A percentile compares a stretch with the other conserved stretches of the same genome.
These are phyloP conservation scores for Xylaria arbuscula DNA, from an alignment of 2,329 filamentous ascomycete genomes.

Conservation along the genomic window DNA sequence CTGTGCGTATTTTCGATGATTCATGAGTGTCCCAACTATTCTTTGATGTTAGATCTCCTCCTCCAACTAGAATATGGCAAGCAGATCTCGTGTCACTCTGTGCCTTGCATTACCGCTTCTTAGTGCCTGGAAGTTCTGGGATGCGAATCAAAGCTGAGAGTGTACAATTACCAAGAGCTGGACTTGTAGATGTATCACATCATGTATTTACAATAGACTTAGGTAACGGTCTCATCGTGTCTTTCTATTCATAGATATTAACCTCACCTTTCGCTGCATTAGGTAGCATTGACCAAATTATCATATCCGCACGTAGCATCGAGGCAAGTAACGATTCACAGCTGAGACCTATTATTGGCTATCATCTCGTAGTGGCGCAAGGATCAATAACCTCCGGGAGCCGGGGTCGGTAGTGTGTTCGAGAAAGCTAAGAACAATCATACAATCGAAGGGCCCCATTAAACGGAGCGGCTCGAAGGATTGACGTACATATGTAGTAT, in stretches of 20 bases:
- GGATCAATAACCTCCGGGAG: constrained; percentile 35
- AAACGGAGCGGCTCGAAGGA: constrained; percentile 32
- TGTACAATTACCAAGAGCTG: constrained; percentile 26
- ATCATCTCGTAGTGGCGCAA: constrained; percentile 31
- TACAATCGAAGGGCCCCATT: constrained; percentile 22
- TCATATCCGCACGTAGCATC: constrained; percentile 26
- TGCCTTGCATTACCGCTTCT: neutral
- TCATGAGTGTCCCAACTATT: neutral
- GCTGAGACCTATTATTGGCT: constrained; percentile 18
- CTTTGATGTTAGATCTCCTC: neutral
- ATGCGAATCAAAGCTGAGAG: constrained; percentile 26
- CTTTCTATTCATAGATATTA: constrained; percentile 37
- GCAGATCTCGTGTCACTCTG: neutral
- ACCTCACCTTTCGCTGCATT: constrained; percentile 20
- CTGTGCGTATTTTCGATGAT: neutral
- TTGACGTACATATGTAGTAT: constrained; percentile 27
- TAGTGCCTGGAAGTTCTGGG: neutral
- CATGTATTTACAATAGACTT: constrained; percentile 1
- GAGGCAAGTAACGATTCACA: constrained; percentile 14
- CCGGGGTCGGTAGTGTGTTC: constrained; percentile 34
- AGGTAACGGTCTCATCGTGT: constrained; percentile 21
- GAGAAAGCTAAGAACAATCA: constrained; percentile 19
- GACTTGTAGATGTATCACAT: constrained; percentile 24
- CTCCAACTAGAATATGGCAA: neutral
- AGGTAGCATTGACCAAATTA: constrained; percentile 27